Conservation (phyloP, 2,329 filamentous ascomycete genomes). For the Aaosphaeria pasadenensis region DNA sequence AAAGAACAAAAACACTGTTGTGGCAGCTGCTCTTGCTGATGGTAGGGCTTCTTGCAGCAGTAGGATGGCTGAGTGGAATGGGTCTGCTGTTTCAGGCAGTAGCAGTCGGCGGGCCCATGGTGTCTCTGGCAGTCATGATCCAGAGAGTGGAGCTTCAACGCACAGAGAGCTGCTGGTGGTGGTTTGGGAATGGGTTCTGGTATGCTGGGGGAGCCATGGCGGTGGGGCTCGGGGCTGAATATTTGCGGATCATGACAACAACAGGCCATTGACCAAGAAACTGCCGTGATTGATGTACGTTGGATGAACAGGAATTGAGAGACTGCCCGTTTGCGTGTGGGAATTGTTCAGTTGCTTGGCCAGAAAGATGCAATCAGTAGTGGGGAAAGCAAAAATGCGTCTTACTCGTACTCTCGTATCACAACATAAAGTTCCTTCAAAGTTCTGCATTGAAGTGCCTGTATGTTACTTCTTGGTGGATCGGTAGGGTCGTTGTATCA, state of each 20-base stretch:
- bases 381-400: no score
- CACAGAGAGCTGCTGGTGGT: conserved; percentile 2
- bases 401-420: no score
- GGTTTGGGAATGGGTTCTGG: conserved; percentile 3
- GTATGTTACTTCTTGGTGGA: no score
- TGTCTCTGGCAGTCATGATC: background rate
- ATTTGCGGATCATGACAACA: conserved; percentile 1
- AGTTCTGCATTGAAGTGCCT: no score
- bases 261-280: no score
- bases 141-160: background rate
- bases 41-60: background rate
- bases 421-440: no score
- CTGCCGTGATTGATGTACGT: no score
- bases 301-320: no score
- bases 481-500: no score
- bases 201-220: conserved; percentile 1
- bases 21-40: background rate
- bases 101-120: background rate
- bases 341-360: no score
- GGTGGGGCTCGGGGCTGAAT: conserved; percentile 4
- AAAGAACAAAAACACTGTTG: background rate
- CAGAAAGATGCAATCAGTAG: no score
- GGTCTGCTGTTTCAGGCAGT: background rate
- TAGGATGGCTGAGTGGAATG: background rate
- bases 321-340: no score